Conservation (phyloP, 1,284 basidiomycete genomes). For the Fistulina hepatica region DNA sequence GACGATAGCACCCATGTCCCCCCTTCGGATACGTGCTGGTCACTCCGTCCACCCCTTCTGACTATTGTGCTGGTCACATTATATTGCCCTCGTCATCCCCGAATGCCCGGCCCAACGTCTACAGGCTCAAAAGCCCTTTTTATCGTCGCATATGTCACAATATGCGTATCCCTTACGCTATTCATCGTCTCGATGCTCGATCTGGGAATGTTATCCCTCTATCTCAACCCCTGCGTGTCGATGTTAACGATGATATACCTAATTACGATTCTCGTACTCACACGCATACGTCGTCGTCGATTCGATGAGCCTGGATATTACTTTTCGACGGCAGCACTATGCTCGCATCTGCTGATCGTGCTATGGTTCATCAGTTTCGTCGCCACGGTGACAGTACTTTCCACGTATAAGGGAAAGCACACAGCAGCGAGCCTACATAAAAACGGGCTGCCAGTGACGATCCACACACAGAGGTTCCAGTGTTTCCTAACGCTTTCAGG, state of each 20-base stretch:
- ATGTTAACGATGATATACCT: conserved; percentile 24
- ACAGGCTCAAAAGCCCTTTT: conserved; percentile 18
- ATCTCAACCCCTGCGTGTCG: conserved; percentile 22
- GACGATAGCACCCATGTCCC: too few species aligned
- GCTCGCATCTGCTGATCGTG: conserved; percentile 21
- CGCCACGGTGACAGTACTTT: conserved; percentile 20
- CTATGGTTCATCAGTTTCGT: conserved; percentile 24
- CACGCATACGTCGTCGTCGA: conserved; percentile 18
- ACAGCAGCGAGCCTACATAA: conserved; percentile 15
- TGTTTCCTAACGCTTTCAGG: conserved; percentile 21
- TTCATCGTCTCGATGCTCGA: conserved; percentile 25
- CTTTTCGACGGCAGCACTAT: conserved; percentile 23
- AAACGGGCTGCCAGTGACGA: conserved; percentile 19
- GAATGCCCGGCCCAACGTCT: too few species aligned
- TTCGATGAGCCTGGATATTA: conserved; percentile 23
- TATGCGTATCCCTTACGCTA: conserved; percentile 17
- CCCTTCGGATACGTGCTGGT: too few species aligned
- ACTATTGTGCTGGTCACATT: too few species aligned
- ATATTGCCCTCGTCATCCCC: too few species aligned
- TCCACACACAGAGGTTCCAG: conserved; percentile 21
- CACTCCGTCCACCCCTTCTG: too few species aligned
- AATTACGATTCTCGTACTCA: conserved; percentile 19
- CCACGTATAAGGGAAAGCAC: conserved; percentile 13
- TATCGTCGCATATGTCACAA: conserved; percentile 19
- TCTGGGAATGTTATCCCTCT: conserved; percentile 25